phyloP scores from a whole-genome alignment of 75 land plant species.

The Cupressus sempervirens region DNA sequence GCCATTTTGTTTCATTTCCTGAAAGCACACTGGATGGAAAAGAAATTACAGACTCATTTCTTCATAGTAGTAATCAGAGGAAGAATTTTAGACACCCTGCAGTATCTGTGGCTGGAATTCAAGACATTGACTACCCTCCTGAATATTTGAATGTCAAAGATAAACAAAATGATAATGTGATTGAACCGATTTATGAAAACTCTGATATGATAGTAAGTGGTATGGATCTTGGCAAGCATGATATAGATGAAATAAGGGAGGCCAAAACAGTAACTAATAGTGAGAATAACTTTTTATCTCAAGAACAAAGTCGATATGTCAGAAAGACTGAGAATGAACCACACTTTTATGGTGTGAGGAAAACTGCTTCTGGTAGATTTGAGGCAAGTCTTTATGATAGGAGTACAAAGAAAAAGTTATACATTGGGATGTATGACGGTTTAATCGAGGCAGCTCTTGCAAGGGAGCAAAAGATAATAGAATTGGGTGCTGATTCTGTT shows the following conservation, averaged over 20 bases:
- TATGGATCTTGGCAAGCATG: background rate
- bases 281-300: background rate
- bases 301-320: background rate
- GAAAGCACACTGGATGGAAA: background rate
- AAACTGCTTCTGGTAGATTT: conserved; percentile 26
- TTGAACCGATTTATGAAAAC: background rate
- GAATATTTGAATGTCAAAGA: background rate
- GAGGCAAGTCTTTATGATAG: conserved; percentile 35
- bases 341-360: conserved; percentile 28
- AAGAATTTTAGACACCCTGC: conserved; percentile 9
- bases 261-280: conserved; percentile 5
- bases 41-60: conserved; percentile 7
- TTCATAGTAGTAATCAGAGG: background rate
- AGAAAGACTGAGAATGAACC: conserved; percentile 18
- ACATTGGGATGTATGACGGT: conserved; percentile 27
- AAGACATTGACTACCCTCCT: background rate
- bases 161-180: background rate
- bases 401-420: conserved; percentile 22
- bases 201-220: background rate
- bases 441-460: conserved; percentile 32
- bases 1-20: background rate
- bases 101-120: background rate
- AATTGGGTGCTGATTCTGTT: conserved; percentile 18
- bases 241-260: background rate
- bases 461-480: conserved; percentile 24